Conservation (phyloP, 2,329 filamentous ascomycete species). For the Aspergillus calidoustus region DNA sequence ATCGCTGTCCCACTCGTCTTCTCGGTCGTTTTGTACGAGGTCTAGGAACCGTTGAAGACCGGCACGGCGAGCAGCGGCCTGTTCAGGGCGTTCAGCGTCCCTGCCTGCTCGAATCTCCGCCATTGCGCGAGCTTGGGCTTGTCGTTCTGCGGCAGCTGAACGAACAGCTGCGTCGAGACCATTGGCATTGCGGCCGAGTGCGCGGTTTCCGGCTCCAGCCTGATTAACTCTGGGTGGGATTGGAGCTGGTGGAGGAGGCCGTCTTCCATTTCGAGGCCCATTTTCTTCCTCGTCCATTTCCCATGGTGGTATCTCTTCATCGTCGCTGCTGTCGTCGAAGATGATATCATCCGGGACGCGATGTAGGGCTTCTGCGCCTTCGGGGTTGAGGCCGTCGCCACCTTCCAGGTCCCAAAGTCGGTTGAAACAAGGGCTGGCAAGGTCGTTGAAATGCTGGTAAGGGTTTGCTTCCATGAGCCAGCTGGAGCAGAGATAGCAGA, state of each 20-base stretch:
- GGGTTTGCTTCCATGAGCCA: slow-evolving; percentile 83
- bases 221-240: slow-evolving; percentile 41
- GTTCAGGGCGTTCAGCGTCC: slow-evolving; percentile 27
- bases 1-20: slow-evolving; percentile 65
- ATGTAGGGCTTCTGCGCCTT: slow-evolving; percentile 46
- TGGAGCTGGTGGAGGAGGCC: slow-evolving; percentile 47
- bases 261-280: slow-evolving; percentile 30
- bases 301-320: slow-evolving; percentile 33
- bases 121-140: slow-evolving; percentile 45
- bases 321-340: slow-evolving; percentile 40
- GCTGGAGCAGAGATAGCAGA: slow-evolving; percentile 91
- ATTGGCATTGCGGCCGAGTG: slow-evolving; percentile 31
- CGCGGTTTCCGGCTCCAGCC: slow-evolving; percentile 33
- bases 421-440: slow-evolving; percentile 74
- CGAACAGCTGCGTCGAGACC: slow-evolving; percentile 39
- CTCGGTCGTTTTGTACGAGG: slow-evolving; percentile 57
- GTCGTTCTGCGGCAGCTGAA: slow-evolving; percentile 43
- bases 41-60: slow-evolving; percentile 58
- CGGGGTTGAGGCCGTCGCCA: slow-evolving; percentile 65
- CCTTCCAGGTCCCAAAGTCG: slow-evolving; percentile 88
- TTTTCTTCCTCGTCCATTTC: slow-evolving; percentile 35
- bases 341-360: slow-evolving; percentile 46
- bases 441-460: slow-evolving; percentile 84
- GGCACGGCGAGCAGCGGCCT: slow-evolving; percentile 26
- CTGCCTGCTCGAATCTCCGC: slow-evolving; percentile 37